A percentile compares a stretch with the other conserved stretches of the same genome.
Conservation (phyloP, 495 filamentous ascomycete species). For the Xylaria acuta region DNA sequence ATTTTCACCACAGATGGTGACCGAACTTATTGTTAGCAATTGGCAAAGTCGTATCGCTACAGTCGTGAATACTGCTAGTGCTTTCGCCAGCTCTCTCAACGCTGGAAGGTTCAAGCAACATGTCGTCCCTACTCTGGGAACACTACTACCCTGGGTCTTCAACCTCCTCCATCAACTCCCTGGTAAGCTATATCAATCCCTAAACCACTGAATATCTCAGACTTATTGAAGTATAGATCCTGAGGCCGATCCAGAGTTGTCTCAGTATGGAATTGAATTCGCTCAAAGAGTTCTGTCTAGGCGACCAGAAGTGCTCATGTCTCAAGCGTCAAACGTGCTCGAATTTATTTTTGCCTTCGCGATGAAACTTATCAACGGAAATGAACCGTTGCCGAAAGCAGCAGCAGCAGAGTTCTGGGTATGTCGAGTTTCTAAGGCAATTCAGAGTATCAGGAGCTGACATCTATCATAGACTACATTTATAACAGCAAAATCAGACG, state of each 20-base stretch:
- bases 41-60: slow-evolving; percentile 62
- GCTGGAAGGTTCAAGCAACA: slow-evolving; percentile 43
- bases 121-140: slow-evolving; percentile 55
- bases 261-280: slow-evolving; percentile 48
- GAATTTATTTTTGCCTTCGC: slow-evolving; percentile 79
- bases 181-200: slow-evolving; percentile 49
- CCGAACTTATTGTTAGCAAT: slow-evolving; percentile 66
- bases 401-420: slow-evolving; percentile 86
- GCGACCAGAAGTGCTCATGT: slow-evolving; percentile 65
- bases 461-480: slow-evolving; percentile 51
- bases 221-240: slow-evolving; percentile 51
- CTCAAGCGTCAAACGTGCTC: slow-evolving; percentile 56
- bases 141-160: slow-evolving; percentile 69
- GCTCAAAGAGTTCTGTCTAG: slow-evolving; percentile 72
- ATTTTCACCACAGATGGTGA: slow-evolving; percentile 71
- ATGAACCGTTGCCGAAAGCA: slow-evolving; percentile 80
- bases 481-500: slow-evolving; percentile 48
- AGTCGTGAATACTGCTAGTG: slow-evolving; percentile 78
- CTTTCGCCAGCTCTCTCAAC: slow-evolving; percentile 72
- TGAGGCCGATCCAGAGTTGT: slow-evolving; percentile 72
- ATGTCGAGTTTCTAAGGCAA: slow-evolving; percentile 37
- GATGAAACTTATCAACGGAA: slow-evolving; percentile 71
- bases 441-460: slow-evolving; percentile 4
- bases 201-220: neutral
- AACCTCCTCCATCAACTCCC: slow-evolving; percentile 67